Evolutionary conservation across 805 yeast genomes (phyloP), one percentile per base, ranked within the genome.

Genomic region (Myxozyma sirexii): DNA sequence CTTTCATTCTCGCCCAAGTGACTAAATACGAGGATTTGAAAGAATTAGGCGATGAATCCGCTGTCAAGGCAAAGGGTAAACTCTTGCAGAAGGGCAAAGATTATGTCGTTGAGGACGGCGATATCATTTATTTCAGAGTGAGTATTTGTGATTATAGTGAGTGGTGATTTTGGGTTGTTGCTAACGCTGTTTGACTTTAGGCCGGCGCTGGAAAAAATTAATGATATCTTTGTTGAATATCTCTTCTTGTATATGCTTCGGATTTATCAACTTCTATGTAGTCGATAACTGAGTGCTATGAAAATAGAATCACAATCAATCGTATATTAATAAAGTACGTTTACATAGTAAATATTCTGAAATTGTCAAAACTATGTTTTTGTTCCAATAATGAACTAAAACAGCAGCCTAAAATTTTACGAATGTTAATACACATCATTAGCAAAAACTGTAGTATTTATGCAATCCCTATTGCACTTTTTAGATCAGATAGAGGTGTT

Each of bases 41-140:
- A 52, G 93, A 88, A 76, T 72, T 75, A 47, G 85, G 86, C 54
- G 97, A 93, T 72, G 99, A 94, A 71, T 81, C 81, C 58, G 79
- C 86, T 39, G 88, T 94, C 70, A 86, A 84, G 77, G 84, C 96
- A 54, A 89, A 88, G 62, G 99, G 99, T 74, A 91, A 91, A 77
- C 82, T 93, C 70, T 78, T 82, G 75, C 86, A 85, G 71, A 96
- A 92, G 82, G 99, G 99, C 76, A 94, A 93, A 76, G 96, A 85
- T 64, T 94, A 94, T 74, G 88, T 84, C 56, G 96, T 94, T 60
- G 97, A 92, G 78, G 97, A 92, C 74, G 97, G 97, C 70, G 98
- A 92, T 74, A 80, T 94, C 70, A 80, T 93, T 66, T 90, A 86
- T 77, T 88, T 93, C 82, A 87, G 94, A 79, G 91, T 56, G 49